phyloP scores from a whole-genome alignment of 805 yeast species.

The Yamadazyma paraphyllophila region DNA sequence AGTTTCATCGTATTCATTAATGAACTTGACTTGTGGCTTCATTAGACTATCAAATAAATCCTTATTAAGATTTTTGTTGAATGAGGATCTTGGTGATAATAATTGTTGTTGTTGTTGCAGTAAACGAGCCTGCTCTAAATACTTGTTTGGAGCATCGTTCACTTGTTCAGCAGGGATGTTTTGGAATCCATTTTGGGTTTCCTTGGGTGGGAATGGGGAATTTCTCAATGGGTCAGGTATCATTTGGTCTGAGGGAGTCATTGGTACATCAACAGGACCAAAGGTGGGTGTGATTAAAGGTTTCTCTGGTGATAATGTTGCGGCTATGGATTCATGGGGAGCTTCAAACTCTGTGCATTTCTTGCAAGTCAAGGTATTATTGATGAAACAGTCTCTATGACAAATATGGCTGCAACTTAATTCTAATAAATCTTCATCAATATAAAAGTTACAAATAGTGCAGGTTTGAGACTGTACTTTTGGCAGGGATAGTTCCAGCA shows the following conservation, averaged over 20 bases:
- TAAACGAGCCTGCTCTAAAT: not conserved
- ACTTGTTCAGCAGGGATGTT: not conserved
- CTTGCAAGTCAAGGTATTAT: slow-evolving; percentile 15
- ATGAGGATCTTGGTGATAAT: slow-evolving; percentile 17
- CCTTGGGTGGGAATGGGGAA: not conserved
- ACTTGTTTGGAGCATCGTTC: not conserved
- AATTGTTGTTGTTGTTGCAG: slow-evolving; percentile 12
- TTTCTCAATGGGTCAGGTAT: slow-evolving; percentile 15
- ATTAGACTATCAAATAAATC: slow-evolving; percentile 15
- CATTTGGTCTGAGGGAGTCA: slow-evolving; percentile 18
- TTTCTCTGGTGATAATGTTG: not conserved
- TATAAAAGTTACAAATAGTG: slow-evolving; percentile 14
- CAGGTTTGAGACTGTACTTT: slow-evolving; percentile 4
- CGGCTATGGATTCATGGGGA: not conserved
- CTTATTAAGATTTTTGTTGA: slow-evolving; percentile 14
- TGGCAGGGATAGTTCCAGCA: not conserved
- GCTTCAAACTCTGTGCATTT: slow-evolving; percentile 7
- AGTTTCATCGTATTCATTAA: slow-evolving; percentile 3
- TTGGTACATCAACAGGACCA: slow-evolving; percentile 15
- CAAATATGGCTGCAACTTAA: slow-evolving; percentile 25
- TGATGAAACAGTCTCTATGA: slow-evolving; percentile 24
- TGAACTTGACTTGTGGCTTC: slow-evolving; percentile 15
- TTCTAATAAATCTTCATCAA: slow-evolving; percentile 17
- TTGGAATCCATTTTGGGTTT: not conserved
- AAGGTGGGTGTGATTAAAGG: slow-evolving; percentile 7